These are phyloP conservation scores for Neurospora sp. DNA, from an alignment of 495 filamentous ascomycete species.

Conservation along the genomic window DNA sequence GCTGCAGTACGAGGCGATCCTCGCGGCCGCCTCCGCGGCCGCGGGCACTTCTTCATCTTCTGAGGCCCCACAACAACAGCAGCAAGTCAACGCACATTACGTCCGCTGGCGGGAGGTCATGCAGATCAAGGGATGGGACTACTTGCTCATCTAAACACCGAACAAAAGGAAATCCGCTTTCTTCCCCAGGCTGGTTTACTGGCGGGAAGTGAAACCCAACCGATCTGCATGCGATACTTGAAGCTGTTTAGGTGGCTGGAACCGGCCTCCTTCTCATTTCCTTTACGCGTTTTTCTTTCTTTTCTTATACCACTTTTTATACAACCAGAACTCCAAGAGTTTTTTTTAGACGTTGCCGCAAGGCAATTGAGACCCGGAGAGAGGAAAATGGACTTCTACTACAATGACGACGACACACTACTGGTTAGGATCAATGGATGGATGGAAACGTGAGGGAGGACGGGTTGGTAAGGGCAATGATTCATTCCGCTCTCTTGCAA, in stretches of 20 bases:
- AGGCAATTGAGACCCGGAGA: conserved; percentile 12
- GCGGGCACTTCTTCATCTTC: conserved; percentile 18
- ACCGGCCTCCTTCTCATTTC: conserved; percentile 7
- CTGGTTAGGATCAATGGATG: neutral
- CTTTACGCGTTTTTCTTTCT: neutral
- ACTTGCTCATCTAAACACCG: conserved; percentile 65
- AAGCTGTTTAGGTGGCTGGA: conserved; percentile 13
- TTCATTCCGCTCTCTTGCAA: conserved; percentile 3
- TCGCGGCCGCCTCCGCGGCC: conserved; percentile 29
- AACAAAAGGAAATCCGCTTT: conserved; percentile 9
- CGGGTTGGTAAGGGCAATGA: neutral
- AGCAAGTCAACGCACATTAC: conserved; percentile 26
- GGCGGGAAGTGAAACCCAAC: neutral
- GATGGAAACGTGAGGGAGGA: neutral
- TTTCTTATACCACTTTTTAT: neutral
- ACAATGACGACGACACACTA: conserved; percentile 5
- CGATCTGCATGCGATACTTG: conserved; percentile 21
- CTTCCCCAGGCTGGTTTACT: conserved; percentile 26
- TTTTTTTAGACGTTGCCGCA: conserved; percentile 16
- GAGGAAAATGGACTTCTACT: conserved; percentile 1
- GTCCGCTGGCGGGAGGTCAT: conserved; percentile 94
- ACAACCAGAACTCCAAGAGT: conserved; percentile 4
- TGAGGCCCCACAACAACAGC: conserved; percentile 35
- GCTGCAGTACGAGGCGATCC: conserved; percentile 51
- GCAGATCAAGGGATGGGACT: conserved; percentile 85